These are phyloP conservation scores for Fusarium equiseti DNA, from an alignment of 2,329 filamentous ascomycete genomes.

Conservation along the genomic window DNA sequence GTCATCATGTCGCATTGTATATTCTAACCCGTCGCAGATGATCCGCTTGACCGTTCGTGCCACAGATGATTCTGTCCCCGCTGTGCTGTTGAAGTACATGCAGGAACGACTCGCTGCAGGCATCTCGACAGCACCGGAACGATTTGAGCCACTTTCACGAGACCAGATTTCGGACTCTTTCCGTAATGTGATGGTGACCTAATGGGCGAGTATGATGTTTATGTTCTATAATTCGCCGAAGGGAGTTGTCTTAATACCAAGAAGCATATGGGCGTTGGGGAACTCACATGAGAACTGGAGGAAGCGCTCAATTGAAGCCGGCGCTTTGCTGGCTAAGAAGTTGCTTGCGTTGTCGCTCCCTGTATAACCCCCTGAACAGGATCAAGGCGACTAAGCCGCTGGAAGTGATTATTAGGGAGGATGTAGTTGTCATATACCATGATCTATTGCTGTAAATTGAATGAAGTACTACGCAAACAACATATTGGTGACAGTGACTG, in stretches of 20 bases:
- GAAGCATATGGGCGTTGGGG: conserved; percentile 52
- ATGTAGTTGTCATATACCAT: conserved; percentile 46
- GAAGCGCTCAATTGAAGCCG: conserved; percentile 41
- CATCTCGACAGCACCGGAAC: conserved; percentile 56
- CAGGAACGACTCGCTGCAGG: conserved; percentile 79
- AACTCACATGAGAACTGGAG: conserved; percentile 44
- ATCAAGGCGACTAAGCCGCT: conserved; percentile 20
- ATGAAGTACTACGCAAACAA: conserved; percentile 15
- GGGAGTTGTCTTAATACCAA: conserved; percentile 47
- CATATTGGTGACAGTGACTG: background rate
- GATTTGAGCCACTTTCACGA: conserved; percentile 57
- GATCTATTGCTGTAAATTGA: conserved; percentile 41
- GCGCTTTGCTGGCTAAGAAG: conserved; percentile 37
- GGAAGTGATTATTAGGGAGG: conserved; percentile 37
- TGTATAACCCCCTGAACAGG: conserved; percentile 22
- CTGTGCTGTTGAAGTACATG: conserved; percentile 85
- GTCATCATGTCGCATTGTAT: background rate
- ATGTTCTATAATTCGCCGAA: conserved; percentile 44
- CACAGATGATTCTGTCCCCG: conserved; percentile 89
- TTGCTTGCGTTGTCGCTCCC: conserved; percentile 28
- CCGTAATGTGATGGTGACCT: conserved; percentile 66
- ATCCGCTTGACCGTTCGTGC: conserved; percentile 93
- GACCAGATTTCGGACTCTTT: conserved; percentile 68
- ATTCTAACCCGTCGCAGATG: conserved; percentile 72
- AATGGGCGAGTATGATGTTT: conserved; percentile 28